Base-by-base conservation (phyloP, 306 rosid species). In the Vigna hirtella region DNA sequence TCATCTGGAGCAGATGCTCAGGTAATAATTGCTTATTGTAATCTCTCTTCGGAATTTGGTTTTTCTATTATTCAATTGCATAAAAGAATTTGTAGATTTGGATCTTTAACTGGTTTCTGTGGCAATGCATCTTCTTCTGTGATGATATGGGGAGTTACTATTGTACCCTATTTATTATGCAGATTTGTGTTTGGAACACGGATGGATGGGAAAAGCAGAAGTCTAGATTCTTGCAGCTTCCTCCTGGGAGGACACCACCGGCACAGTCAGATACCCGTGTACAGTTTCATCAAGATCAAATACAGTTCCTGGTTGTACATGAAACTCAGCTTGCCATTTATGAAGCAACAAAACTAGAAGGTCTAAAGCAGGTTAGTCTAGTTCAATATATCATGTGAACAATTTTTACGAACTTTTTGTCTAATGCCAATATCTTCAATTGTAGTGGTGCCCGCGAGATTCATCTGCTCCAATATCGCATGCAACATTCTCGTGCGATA, bases 141-240 rank as follows among this genome's bases (percentile, higher is more conserved):
- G 50, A 51, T 74, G 5, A 72, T 82, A 45, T 14, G 45, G 80
- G 80, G 59, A 11, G 66, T 80, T 69, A 49, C 55, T 16, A 48
- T 53, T 72, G 30, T 77, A 38, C 22, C n/a, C 34, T 58, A 32
- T 53, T 74, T 77, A 45, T n/a, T 56, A 17, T 82, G 69, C 84
- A 93, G 98, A 85, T 95, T 67, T 89, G 95, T 43, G 92, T 90
- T 34, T 95, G 98, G 98, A 95, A 78, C 52, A 88, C 97, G 62
- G 97, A 95, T 83, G 93, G 90, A 55, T 95, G 98, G 98, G 98
- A 92, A 83, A 95, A 95, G 87, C 98, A 92, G 87, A 92, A 85
- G 77, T 79, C 85, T 57, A 87, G 91, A 86, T 85, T 81, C 85
- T 86, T 95, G 89, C 98, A 84, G 86, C 90, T 95, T 79, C 98